phyloP scores from a whole-genome alignment of 23 red algal genomes.

The Gracilariopsis chorda region DNA sequence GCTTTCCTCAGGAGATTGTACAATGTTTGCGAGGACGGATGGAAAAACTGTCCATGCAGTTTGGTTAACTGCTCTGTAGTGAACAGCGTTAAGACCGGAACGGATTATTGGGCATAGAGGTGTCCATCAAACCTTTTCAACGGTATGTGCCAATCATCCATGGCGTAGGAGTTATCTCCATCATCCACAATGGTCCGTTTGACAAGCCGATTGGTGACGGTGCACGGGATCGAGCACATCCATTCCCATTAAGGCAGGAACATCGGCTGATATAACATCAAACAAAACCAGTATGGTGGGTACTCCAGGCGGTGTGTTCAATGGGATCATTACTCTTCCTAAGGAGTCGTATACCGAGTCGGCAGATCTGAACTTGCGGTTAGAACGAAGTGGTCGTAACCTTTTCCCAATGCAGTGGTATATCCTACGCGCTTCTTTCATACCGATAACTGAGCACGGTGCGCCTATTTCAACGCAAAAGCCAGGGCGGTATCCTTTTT shows the following conservation, averaged over 20 bases:
- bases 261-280: background rate
- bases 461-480: background rate
- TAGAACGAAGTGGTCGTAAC: background rate
- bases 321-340: background rate
- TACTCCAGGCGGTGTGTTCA: background rate
- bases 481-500: background rate
- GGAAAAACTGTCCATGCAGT: background rate
- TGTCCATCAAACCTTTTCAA: background rate
- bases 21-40: background rate
- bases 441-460: background rate
- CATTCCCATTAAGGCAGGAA: background rate
- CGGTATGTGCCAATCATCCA: background rate
- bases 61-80: background rate
- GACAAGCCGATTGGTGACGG: background rate
- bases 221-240: background rate
- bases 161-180: no score
- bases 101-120: background rate
- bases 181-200: background rate
- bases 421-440: background rate
- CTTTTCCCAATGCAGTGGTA: background rate
- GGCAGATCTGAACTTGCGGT: background rate
- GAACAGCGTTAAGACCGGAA: background rate
- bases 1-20: background rate
- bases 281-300: background rate
- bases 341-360: background rate